A percentile compares a stretch with the other conserved stretches of the same genome.
Conservation (phyloP, 2,329 filamentous ascomycete species). For the Aspergillus pseudoglaucus region DNA sequence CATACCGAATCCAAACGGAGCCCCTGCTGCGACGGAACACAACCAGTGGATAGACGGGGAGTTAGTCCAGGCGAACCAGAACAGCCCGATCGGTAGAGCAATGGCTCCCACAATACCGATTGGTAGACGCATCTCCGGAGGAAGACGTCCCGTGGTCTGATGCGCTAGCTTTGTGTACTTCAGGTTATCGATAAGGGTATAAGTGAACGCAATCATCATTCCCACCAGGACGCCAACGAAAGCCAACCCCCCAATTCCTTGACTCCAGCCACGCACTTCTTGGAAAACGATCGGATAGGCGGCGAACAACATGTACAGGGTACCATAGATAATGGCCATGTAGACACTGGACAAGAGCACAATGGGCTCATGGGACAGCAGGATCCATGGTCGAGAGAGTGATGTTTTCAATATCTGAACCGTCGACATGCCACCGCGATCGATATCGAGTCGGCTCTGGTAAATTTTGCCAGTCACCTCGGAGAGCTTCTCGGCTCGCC, state of each 20-base stretch:
- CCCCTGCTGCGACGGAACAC: constrained; percentile 28
- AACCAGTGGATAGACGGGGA: constrained; percentile 37
- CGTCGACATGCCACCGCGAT: constrained; percentile 36
- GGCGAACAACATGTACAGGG: constrained; percentile 42
- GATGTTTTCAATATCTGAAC: constrained; percentile 38
- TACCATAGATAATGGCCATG: constrained; percentile 19
- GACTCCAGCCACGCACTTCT: constrained; percentile 37
- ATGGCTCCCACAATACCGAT: constrained; percentile 44
- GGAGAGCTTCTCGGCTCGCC: constrained; percentile 35
- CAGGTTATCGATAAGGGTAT: constrained; percentile 31
- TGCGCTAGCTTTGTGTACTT: constrained; percentile 22
- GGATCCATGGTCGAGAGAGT: constrained; percentile 39
- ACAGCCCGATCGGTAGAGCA: constrained; percentile 49
- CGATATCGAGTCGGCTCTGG: constrained; percentile 27
- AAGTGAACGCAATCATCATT: constrained; percentile 30
- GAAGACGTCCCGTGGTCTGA: constrained; percentile 20
- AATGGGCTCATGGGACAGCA: constrained; percentile 23
- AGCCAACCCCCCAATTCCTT: constrained; percentile 41
- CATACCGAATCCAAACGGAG: constrained; percentile 36
- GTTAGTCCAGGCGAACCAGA: constrained; percentile 57
- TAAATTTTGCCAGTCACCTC: constrained; percentile 26
- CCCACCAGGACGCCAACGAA: constrained; percentile 42
- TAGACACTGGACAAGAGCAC: constrained; percentile 15
- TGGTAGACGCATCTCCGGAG: constrained; percentile 52
- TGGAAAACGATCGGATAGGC: constrained; percentile 43